These are phyloP conservation scores for Sarocladiaceae sp. DNA, from an alignment of 2,329 filamentous ascomycete species.

Conservation along the genomic window DNA sequence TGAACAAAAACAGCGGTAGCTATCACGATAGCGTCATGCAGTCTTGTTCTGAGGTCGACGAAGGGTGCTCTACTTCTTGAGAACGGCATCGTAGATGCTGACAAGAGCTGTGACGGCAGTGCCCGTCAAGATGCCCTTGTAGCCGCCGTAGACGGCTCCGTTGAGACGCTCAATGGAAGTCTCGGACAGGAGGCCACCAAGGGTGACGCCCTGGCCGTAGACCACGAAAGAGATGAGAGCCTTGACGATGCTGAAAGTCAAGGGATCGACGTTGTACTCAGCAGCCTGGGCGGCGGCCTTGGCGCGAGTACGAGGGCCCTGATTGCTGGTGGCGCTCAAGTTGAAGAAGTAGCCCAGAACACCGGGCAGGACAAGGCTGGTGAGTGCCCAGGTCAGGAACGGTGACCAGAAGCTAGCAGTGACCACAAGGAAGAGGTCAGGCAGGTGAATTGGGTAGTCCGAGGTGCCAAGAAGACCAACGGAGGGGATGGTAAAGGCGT, in stretches of 20 bases:
- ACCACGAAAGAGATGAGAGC: conserved; percentile 75
- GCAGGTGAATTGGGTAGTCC: conserved; percentile 59
- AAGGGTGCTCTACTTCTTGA: conserved; percentile 69
- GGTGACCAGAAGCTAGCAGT: conserved; percentile 79
- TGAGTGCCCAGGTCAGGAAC: conserved; percentile 67
- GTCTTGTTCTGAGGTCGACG: no score
- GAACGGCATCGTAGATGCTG: conserved; percentile 70
- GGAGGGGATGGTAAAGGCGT: conserved; percentile 66
- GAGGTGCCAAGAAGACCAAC: conserved; percentile 47
- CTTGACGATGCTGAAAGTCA: conserved; percentile 87
- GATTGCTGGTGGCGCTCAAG: conserved; percentile 51
- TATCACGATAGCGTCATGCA: neutral
- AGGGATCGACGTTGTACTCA: conserved; percentile 67
- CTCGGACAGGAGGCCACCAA: conserved; percentile 55
- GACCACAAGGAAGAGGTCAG: conserved; percentile 74
- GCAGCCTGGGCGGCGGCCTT: conserved; percentile 31
- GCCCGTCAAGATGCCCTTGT: conserved; percentile 62
- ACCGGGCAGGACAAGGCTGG: conserved; percentile 64
- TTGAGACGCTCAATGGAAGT: conserved; percentile 58
- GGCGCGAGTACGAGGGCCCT: conserved; percentile 31
- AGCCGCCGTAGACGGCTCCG: conserved; percentile 63
- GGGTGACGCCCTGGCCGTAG: conserved; percentile 61
- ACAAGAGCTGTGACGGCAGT: conserved; percentile 61
- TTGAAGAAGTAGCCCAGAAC: conserved; percentile 86
- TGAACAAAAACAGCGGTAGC: neutral